Percentiles rank a stretch among this genome's conserved stretches.
Evolutionary conservation across 495 filamentous ascomycete species (phyloP).

Genomic region (Apodospora peruviana): DNA sequence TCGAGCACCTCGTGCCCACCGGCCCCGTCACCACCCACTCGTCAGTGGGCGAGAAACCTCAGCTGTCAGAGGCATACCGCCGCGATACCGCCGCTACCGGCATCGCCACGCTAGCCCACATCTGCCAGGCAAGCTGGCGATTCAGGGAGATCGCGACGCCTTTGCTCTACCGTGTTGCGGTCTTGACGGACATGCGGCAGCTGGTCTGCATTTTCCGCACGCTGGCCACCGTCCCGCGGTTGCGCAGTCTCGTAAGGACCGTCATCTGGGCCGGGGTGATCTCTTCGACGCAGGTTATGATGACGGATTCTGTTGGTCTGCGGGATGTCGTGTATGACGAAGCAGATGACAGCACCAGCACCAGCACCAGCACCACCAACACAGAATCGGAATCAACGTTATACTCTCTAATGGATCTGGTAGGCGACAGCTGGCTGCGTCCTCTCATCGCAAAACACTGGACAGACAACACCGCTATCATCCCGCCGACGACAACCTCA

Average conservation of each 20-base stretch:
- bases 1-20: background rate
- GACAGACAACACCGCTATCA: too few relatives aligned
- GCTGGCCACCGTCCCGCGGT: background rate
- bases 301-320: too few relatives aligned
- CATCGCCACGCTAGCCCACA: background rate
- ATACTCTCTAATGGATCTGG: background rate
- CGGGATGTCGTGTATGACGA: too few relatives aligned
- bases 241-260: background rate
- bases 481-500: too few relatives aligned
- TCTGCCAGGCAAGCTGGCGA: background rate
- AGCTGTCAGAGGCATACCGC: background rate
- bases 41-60: background rate
- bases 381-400: background rate
- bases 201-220: background rate
- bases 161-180: background rate
- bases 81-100: too few relatives aligned
- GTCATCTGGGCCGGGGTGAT: background rate
- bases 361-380: background rate
- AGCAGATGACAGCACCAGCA: too few relatives aligned
- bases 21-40: background rate
- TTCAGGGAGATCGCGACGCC: background rate
- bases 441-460: background rate
- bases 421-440: background rate
- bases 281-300: too few relatives aligned
- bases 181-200: background rate